phyloP scores from a whole-genome alignment of 768 basidiomycete species.

The Suillus decipiens region DNA sequence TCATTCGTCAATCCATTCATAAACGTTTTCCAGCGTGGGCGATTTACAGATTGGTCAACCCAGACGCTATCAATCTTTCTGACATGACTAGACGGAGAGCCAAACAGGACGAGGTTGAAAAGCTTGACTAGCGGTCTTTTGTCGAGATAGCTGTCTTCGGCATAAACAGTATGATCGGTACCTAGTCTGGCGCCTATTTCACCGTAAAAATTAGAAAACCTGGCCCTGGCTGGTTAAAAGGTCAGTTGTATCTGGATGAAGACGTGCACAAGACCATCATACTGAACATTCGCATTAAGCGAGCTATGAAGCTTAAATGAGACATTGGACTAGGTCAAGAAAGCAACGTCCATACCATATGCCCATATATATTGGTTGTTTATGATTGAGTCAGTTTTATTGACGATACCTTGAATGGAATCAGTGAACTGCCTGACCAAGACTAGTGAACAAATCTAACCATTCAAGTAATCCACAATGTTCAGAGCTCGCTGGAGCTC shows the following conservation, averaged over 20 bases:
- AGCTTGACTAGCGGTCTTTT: slow-evolving; percentile 3
- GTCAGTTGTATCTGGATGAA: not conserved
- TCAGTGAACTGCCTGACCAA: not conserved
- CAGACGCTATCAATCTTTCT: slow-evolving; percentile 13
- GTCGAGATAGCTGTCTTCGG: not conserved
- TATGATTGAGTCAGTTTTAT: not conserved
- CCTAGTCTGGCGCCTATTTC: slow-evolving; percentile 38
- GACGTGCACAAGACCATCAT: not conserved
- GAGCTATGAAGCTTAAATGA: slow-evolving; percentile 3
- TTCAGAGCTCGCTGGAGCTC: slow-evolving; percentile 11
- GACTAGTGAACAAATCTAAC: not conserved
- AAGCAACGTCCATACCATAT: not conserved
- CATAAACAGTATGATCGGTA: slow-evolving; percentile 28
- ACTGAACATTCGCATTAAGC: slow-evolving; percentile 15
- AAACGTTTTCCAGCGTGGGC: slow-evolving; percentile 22
- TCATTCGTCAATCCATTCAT: slow-evolving; percentile 24
- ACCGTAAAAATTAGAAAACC: slow-evolving; percentile 39
- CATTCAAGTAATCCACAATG: slow-evolving; percentile 10
- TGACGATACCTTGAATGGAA: not conserved
- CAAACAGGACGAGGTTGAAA: slow-evolving; percentile 39
- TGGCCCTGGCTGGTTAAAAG: slow-evolving; percentile 21
- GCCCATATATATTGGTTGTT: slow-evolving; percentile 1
- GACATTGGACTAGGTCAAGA: not conserved
- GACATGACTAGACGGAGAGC: slow-evolving; percentile 46
- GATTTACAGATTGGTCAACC: slow-evolving; percentile 12